Percentiles rank a stretch among this genome's conserved stretches.
These are phyloP conservation scores for Plasmodium berghei DNA, from an alignment of 169 alveolate species.

Conservation along the genomic window DNA sequence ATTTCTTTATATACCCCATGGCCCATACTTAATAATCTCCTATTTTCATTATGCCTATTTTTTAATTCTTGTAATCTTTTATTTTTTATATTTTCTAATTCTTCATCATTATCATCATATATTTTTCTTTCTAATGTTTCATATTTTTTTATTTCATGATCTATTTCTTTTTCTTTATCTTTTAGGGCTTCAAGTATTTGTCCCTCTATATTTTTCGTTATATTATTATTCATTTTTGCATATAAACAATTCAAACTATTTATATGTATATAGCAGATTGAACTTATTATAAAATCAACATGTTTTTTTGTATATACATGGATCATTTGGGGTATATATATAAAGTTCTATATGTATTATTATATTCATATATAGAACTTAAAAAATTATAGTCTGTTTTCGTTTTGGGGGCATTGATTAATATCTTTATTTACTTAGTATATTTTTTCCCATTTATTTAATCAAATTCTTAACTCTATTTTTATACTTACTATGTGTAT, in stretches of 20 bases:
- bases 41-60: constrained; percentile 78
- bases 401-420: too few relatives aligned
- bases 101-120: constrained; percentile 81
- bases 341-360: not conserved
- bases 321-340: not conserved
- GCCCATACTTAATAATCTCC: constrained; percentile 79
- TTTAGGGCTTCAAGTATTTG: constrained; percentile 75
- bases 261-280: too few relatives aligned
- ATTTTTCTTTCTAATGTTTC: constrained; percentile 78
- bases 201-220: constrained; percentile 64
- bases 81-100: constrained; percentile 79
- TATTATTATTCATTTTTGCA: constrained; percentile 23
- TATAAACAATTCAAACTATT: too few relatives aligned
- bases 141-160: constrained; percentile 77
- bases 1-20: constrained; percentile 83
- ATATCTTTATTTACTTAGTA: too few relatives aligned
- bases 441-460: too few relatives aligned
- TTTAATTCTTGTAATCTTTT: constrained; percentile 82
- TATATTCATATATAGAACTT: not conserved
- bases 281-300: too few relatives aligned
- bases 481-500: not conserved
- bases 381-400: too few relatives aligned
- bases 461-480: not conserved
- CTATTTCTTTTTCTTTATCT: constrained; percentile 85
- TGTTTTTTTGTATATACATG: not conserved